Conservation (phyloP, 106 monocot genomes). For the Dendrobium nobile region DNA sequence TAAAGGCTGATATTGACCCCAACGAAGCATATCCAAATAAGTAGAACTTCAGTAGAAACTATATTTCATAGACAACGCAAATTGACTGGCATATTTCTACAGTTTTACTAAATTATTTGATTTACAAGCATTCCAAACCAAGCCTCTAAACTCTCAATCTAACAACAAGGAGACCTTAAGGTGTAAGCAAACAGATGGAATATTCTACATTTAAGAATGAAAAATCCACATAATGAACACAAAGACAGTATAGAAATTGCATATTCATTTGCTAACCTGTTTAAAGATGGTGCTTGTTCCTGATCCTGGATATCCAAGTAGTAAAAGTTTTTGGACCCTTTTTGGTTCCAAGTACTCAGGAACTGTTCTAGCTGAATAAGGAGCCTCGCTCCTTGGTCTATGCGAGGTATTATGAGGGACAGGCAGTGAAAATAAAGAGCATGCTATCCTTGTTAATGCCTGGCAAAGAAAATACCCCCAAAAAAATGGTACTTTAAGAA, state of each 20-base stretch:
- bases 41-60: background rate
- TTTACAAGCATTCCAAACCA: background rate
- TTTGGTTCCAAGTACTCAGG: slow-evolving; percentile 81
- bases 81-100: background rate
- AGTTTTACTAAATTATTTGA: background rate
- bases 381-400: slow-evolving; percentile 41
- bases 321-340: slow-evolving; percentile 75
- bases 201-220: background rate
- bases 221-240: background rate
- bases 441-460: slow-evolving; percentile 63
- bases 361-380: slow-evolving; percentile 51
- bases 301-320: slow-evolving; percentile 75
- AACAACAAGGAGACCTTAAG: background rate
- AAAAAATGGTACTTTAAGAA: background rate
- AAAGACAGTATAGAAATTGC: background rate
- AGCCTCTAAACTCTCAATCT: background rate
- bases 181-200: background rate
- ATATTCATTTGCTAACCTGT: slow-evolving; percentile 43
- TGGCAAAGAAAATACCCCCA: slow-evolving; percentile 21
- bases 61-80: background rate
- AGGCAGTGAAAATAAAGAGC: slow-evolving; percentile 70
- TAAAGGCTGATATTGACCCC: background rate
- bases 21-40: background rate
- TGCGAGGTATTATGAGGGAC: slow-evolving; percentile 47
- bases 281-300: slow-evolving; percentile 93